phyloP scores from a whole-genome alignment of 2,329 filamentous ascomycete genomes.

The Colletotrichum agaves region DNA sequence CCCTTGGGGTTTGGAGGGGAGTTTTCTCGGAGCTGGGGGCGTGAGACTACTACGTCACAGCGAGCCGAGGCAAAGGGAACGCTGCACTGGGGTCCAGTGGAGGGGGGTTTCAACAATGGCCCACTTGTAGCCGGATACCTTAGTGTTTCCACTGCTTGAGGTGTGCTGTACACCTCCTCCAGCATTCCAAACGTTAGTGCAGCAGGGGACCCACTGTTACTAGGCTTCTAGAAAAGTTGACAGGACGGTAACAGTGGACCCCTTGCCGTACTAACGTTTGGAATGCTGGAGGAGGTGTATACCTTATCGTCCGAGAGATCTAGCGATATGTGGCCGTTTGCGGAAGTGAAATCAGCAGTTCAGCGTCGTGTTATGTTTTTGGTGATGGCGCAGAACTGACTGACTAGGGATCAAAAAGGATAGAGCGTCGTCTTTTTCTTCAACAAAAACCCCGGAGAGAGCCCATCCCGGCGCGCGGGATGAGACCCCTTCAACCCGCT shows the following conservation, averaged over 20 bases:
- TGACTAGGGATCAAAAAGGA: conserved; percentile 10
- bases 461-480: conserved; percentile 28
- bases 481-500: neutral
- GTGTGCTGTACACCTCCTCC: too few relatives aligned
- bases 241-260: too few relatives aligned
- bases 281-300: too few relatives aligned
- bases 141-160: too few relatives aligned
- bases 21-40: neutral
- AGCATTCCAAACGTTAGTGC: too few relatives aligned
- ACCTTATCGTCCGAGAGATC: neutral
- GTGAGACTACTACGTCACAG: conserved; percentile 25
- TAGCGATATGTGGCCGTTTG: neutral
- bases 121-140: neutral
- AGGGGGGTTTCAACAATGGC: neutral
- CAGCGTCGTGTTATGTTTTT: too few relatives aligned
- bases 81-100: too few relatives aligned
- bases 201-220: too few relatives aligned
- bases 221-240: too few relatives aligned
- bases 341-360: neutral
- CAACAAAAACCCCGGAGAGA: neutral
- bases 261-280: too few relatives aligned
- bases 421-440: conserved; percentile 7
- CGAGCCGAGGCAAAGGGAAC: conserved; percentile 31
- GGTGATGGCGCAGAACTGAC: neutral
- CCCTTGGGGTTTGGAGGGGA: neutral